Evolutionary conservation across 225 moss, liverwort and hornwort genomes (phyloP), one percentile per base, ranked within the genome.

Genomic region (Marchantia polymorpha): DNA sequence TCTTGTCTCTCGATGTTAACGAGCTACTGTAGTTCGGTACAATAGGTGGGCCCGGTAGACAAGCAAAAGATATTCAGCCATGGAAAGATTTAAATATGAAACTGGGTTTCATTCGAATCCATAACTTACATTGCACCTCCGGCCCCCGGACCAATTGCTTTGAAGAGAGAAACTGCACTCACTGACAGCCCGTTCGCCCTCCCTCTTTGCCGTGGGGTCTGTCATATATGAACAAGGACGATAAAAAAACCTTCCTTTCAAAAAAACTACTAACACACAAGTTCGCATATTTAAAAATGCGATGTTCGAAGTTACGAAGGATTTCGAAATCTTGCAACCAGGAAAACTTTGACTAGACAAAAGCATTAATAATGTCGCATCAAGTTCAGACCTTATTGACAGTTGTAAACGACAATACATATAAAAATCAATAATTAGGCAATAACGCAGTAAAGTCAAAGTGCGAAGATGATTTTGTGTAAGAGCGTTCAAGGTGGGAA

Each of bases 91-190:
- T 20, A 5, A 20, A 58, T 58, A 58, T 20, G 58, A 39, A 39
- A 39, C 39, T 39, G 58, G 17, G 4, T 0, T 12, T 0, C 9
- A 16, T 58, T 58, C 15, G 58, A 7, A 58, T 0, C 0, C 20
- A 58, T 0, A 26, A 85, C 93, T 82, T 81, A 93, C 92, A 94
- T 53, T 78, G 92, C 91, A 56, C 92, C 94, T 82, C 94, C 94
- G 64, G 81, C 90, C 71, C 89, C 92, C 64, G 94, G 94, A 20
- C 94, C 94, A 39, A 90, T 4, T 77, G 88, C 90, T 84, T 91
- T 94, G 72, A 94, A 94, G 58, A 94, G 84, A 48, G 94, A 94
- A 52, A 94, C 86, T 47, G 86, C 72, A 79, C 94, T 92, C 82
- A 91, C 87, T 17, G 86, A 67, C 51, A 94, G 82, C 29, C 92